phyloP scores from a whole-genome alignment of 164 flowering plant species.

The Chloranthus sessilifolius region DNA sequence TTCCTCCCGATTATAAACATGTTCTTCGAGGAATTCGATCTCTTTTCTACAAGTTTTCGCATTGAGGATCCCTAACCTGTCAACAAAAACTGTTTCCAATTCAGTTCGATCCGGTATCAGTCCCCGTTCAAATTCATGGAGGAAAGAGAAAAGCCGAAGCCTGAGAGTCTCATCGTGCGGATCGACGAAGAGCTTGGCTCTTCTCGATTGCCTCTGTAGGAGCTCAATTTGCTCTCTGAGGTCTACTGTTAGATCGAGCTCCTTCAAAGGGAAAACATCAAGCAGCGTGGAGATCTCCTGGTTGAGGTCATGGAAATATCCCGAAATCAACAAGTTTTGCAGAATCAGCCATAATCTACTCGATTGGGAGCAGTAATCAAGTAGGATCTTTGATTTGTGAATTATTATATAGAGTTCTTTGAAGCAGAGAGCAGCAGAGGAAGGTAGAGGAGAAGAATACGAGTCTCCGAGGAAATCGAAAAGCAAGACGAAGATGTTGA shows the following conservation, averaged over 20 bases:
- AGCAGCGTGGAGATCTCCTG: constrained; percentile 70
- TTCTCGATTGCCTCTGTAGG: constrained; percentile 48
- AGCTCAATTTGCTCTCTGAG: constrained; percentile 57
- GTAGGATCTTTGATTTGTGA: constrained; percentile 50
- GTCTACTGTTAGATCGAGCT: constrained; percentile 45
- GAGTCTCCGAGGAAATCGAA: constrained; percentile 12
- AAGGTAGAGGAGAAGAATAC: constrained; percentile 17
- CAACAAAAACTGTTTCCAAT: constrained; percentile 38
- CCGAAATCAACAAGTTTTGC: constrained; percentile 62
- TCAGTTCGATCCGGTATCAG: constrained; percentile 31
- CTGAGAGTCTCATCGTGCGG: constrained; percentile 48
- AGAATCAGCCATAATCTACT: constrained; percentile 71
- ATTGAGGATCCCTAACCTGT: constrained; percentile 40
- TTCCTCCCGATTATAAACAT: too few relatives aligned
- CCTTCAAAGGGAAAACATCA: constrained; percentile 67
- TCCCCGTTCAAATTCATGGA: constrained; percentile 54
- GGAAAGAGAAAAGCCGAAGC: constrained; percentile 33
- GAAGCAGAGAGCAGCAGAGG: constrained; percentile 50
- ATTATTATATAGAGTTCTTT: constrained; percentile 67
- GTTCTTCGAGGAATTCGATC: too few relatives aligned
- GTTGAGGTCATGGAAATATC: constrained; percentile 69
- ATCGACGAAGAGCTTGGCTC: constrained; percentile 46
- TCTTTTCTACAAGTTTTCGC: constrained; percentile 49
- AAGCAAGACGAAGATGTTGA: constrained; percentile 51
- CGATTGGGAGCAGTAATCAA: constrained; percentile 56